phyloP scores from a whole-genome alignment of 352 stramenopile species.

The Halophytophthora polymorphica region DNA sequence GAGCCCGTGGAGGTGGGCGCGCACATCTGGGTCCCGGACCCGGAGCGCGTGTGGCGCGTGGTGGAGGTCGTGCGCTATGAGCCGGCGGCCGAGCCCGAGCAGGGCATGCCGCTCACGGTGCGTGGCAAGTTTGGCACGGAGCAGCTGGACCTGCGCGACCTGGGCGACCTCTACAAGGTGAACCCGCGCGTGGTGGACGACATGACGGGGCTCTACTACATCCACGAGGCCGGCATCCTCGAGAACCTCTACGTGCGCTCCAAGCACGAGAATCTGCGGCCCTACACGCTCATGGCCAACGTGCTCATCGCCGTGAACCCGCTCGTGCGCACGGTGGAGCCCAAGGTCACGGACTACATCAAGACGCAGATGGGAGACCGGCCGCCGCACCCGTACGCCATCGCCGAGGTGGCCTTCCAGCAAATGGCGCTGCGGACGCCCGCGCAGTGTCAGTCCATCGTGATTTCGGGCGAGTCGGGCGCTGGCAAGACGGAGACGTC shows the following conservation, averaged over 20 bases:
- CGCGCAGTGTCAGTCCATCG: constrained; percentile 83
- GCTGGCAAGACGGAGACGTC: constrained; percentile 88
- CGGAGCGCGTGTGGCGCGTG: constrained; percentile 78
- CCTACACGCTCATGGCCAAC: constrained; percentile 94
- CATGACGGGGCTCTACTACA: constrained; percentile 94
- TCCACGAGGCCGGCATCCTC: constrained; percentile 93
- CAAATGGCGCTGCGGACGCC: constrained; percentile 89
- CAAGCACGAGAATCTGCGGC: constrained; percentile 81
- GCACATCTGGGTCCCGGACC: constrained; percentile 86
- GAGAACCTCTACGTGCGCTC: constrained; percentile 94
- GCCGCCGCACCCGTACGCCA: constrained; percentile 81
- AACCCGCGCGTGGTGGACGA: constrained; percentile 87
- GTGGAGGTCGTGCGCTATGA: constrained; percentile 74
- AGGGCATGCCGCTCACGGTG: constrained; percentile 70
- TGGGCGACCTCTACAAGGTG: constrained; percentile 80
- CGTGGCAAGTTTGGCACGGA: constrained; percentile 72
- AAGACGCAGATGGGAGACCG: constrained; percentile 82
- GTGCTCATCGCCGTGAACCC: constrained; percentile 92
- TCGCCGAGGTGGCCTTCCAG: constrained; percentile 90
- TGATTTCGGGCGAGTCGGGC: constrained; percentile 84
- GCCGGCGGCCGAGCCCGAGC: constrained; percentile 39
- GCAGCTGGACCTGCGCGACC: constrained; percentile 73
- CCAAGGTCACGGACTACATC: constrained; percentile 87
- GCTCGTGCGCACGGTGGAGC: constrained; percentile 77
- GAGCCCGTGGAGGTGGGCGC: constrained; percentile 72